Conservation (phyloP, 139 green algal genomes). For the Volvox africanus region DNA sequence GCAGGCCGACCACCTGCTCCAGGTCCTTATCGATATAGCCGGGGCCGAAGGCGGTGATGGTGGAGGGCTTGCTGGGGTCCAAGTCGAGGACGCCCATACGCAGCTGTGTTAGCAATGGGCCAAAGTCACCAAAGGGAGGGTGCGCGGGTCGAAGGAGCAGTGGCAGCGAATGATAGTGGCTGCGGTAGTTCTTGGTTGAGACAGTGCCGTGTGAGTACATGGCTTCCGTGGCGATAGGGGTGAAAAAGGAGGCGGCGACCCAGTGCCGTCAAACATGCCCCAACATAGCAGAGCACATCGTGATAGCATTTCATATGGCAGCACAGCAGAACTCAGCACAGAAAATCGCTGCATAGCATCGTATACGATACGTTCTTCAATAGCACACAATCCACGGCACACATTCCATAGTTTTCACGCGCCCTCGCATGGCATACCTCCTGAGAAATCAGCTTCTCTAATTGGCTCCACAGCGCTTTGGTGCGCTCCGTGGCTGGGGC, state of each 20-base stretch:
- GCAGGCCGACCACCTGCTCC: conserved; percentile 75
- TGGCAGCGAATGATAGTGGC: not conserved
- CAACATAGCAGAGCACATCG: too few relatives aligned
- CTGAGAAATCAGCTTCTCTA: conserved; percentile 60
- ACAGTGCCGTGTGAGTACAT: not conserved
- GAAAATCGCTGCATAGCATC: too few relatives aligned
- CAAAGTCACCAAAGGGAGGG: not conserved
- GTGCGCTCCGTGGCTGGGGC: conserved; percentile 63
- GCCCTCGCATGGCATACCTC: conserved; percentile 44
- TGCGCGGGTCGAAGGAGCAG: not conserved
- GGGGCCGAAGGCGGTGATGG: conserved; percentile 70
- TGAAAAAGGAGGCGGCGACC: too few relatives aligned
- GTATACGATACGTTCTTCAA: too few relatives aligned
- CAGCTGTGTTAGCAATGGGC: not conserved
- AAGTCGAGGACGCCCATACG: conserved; percentile 70
- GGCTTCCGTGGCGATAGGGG: too few relatives aligned
- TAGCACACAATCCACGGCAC: too few relatives aligned
- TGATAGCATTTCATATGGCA: too few relatives aligned
- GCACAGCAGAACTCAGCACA: too few relatives aligned
- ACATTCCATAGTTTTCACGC: too few relatives aligned
- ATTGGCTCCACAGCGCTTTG: conserved; percentile 59
- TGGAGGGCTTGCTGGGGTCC: conserved; percentile 72
- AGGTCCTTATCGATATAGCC: conserved; percentile 79
- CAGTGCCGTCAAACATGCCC: too few relatives aligned
- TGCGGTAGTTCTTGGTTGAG: not conserved